Evolutionary conservation across 176 grass and related monocot genomes (phyloP).

Genomic region (Eragrostis curvula): DNA sequence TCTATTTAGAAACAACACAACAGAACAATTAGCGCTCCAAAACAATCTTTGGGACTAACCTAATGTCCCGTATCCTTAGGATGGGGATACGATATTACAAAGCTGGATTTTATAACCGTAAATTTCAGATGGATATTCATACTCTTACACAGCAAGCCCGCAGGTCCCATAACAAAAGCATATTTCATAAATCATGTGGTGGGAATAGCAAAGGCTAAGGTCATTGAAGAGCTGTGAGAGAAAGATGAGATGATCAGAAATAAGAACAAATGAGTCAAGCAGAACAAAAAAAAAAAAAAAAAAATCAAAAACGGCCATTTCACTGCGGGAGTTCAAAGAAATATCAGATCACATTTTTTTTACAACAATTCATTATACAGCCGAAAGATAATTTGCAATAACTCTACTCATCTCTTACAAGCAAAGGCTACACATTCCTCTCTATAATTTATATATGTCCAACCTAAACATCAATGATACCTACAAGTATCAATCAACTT

Average conservation of each 20-base stretch:
- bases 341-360: not conserved
- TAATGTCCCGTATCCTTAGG: too few relatives aligned
- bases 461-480: slow-evolving; percentile 52
- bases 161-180: too few relatives aligned
- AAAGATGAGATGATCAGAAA: not conserved
- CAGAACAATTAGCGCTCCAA: too few relatives aligned
- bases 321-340: not conserved
- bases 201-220: not conserved
- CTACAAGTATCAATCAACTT: slow-evolving; percentile 44
- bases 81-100: too few relatives aligned
- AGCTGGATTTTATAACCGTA: too few relatives aligned
- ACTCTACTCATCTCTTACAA: slow-evolving; percentile 42
- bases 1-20: too few relatives aligned
- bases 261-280: not conserved
- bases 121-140: too few relatives aligned
- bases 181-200: not conserved
- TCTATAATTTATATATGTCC: slow-evolving; percentile 48
- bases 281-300: too few relatives aligned
- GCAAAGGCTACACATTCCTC: slow-evolving; percentile 39
- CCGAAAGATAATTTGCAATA: slow-evolving; percentile 24
- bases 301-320: not conserved
- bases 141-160: too few relatives aligned
- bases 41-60: too few relatives aligned
- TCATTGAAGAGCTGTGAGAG: not conserved
- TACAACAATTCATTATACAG: slow-evolving; percentile 38